phyloP scores from a whole-genome alignment of 2,329 filamentous ascomycete genomes.

The Ophiostoma pallidulum region DNA sequence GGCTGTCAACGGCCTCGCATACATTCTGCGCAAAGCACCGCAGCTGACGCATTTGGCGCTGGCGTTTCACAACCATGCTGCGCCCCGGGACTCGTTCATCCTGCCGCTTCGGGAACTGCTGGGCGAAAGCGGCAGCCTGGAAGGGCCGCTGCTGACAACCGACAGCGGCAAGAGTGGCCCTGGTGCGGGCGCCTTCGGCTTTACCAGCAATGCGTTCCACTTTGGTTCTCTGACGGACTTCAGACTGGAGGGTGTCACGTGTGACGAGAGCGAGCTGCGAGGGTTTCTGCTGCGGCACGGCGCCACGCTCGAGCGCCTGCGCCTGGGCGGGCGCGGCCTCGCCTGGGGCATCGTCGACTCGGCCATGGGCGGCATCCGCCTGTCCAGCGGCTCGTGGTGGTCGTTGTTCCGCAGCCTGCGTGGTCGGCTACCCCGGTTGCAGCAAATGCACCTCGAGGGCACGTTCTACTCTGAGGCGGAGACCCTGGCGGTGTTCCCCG shows the following conservation, averaged over 20 bases:
- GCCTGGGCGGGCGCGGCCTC: constrained; percentile 36
- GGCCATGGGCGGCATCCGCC: constrained; percentile 34
- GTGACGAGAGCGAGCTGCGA: constrained; percentile 34
- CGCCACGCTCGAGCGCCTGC: constrained; percentile 30
- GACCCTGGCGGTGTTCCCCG: background rate
- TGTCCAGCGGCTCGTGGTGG: constrained; percentile 35
- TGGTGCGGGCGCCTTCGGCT: background rate
- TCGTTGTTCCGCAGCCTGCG: constrained; percentile 33
- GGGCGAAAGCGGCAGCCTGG: constrained; percentile 7
- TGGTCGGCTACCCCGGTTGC: constrained; percentile 27
- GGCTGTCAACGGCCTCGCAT: constrained; percentile 34
- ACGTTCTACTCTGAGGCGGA: constrained; percentile 31
- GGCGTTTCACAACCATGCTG: constrained; percentile 32
- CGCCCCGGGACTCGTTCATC: constrained; percentile 31
- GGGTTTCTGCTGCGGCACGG: constrained; percentile 33
- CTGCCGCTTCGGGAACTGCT: constrained; percentile 31
- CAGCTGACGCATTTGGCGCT: constrained; percentile 31
- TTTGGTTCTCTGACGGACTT: constrained; percentile 32
- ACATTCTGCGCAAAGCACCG: constrained; percentile 30
- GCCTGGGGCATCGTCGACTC: constrained; percentile 20
- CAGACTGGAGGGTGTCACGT: constrained; percentile 33
- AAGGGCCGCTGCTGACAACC: background rate
- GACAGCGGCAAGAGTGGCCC: background rate
- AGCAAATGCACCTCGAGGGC: constrained; percentile 36
- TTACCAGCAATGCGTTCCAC: constrained; percentile 22